Evolutionary conservation across 208 protist genomes (phyloP).

Genomic region (Trypanosoma grayi): DNA sequence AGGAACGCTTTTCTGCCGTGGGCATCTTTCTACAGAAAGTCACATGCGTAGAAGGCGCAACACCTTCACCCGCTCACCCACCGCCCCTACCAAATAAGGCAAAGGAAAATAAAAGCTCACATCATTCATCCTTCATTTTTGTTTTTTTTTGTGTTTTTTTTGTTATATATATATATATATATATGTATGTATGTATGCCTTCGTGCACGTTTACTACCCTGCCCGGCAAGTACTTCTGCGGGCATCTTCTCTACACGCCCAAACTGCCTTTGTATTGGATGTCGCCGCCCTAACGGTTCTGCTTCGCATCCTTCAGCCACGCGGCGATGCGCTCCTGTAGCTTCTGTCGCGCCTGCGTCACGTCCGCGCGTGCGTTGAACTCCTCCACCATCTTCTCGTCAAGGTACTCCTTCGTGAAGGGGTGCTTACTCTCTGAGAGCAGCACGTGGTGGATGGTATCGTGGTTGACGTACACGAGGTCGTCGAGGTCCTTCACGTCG

Average conservation of each 20-base stretch:
- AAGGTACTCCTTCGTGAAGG: slow-evolving; percentile 89
- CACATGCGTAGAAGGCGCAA: too few relatives aligned
- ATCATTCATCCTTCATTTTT: not conserved
- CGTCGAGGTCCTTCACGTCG: slow-evolving; percentile 72
- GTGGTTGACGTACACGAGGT: slow-evolving; percentile 80
- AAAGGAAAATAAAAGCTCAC: not conserved
- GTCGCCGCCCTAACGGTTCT: not conserved
- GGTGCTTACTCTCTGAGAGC: slow-evolving; percentile 84
- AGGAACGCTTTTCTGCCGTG: too few relatives aligned
- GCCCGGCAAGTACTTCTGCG: not conserved
- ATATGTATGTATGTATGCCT: too few relatives aligned
- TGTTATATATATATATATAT: too few relatives aligned
- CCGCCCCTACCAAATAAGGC: not conserved
- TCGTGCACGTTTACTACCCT: too few relatives aligned
- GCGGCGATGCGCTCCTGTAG: slow-evolving; percentile 55
- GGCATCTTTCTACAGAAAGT: too few relatives aligned
- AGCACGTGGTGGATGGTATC: slow-evolving; percentile 85
- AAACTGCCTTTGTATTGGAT: not conserved
- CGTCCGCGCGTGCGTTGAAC: slow-evolving; percentile 76
- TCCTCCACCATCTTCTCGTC: slow-evolving; percentile 77
- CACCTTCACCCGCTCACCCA: not conserved
- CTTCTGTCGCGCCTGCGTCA: slow-evolving; percentile 42
- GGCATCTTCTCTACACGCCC: not conserved
- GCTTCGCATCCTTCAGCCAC: slow-evolving; percentile 51
- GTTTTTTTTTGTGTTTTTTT: too few relatives aligned